These are phyloP conservation scores for Apiospora phragmitis DNA, from an alignment of 2,329 filamentous ascomycete genomes.

Conservation along the genomic window DNA sequence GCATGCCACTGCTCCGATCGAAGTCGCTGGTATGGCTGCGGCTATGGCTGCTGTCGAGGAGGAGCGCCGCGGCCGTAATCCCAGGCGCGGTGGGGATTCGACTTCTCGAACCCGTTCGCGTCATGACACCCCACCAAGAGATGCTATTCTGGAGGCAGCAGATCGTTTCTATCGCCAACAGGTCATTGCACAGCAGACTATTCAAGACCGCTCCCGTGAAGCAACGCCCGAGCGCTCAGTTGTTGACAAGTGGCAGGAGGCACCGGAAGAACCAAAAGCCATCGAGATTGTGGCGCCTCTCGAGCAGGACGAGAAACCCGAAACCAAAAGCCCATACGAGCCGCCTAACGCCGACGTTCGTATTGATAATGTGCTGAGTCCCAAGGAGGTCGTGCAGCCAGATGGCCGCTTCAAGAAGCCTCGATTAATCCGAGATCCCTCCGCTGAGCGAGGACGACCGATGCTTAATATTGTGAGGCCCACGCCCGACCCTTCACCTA, in stretches of 20 bases:
- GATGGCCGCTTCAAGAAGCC: constrained; percentile 26
- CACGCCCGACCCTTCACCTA: constrained; percentile 56
- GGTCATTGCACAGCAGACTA: constrained; percentile 53
- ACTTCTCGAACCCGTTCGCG: constrained; percentile 36
- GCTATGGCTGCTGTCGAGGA: constrained; percentile 46
- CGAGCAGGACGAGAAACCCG: constrained; percentile 38
- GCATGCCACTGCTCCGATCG: constrained; percentile 49
- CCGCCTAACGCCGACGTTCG: constrained; percentile 64
- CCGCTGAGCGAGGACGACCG: constrained; percentile 56
- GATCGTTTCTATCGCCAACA: constrained; percentile 59
- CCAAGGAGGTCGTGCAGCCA: constrained; percentile 45
- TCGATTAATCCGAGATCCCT: constrained; percentile 51
- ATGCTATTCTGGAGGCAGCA: constrained; percentile 57
- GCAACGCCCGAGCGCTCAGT: constrained; percentile 54
- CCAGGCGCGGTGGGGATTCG: constrained; percentile 31
- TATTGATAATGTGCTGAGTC: constrained; percentile 60
- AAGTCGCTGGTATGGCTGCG: constrained; percentile 48
- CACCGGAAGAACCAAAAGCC: constrained; percentile 25
- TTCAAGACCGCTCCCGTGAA: constrained; percentile 53
- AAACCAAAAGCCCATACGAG: constrained; percentile 52
- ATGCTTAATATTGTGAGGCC: constrained; percentile 62
- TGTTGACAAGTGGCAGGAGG: constrained; percentile 53
- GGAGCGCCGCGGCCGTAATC: constrained; percentile 32
- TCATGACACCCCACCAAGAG: constrained; percentile 35
- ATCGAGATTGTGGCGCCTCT: constrained; percentile 57